phyloP scores from a whole-genome alignment of 257 asterid species.

The Ajuga chamaepitys region DNA sequence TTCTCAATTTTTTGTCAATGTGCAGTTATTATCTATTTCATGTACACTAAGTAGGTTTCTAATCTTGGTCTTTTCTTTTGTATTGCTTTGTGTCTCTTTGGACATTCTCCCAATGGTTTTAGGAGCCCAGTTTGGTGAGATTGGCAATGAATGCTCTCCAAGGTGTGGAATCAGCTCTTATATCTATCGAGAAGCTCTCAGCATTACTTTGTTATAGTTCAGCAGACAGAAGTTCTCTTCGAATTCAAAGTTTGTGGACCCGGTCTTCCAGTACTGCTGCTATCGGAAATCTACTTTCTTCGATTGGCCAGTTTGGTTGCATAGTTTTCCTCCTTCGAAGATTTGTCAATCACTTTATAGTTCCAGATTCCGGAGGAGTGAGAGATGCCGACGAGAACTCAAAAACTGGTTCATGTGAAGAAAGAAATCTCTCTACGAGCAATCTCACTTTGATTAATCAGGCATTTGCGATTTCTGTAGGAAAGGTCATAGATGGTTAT shows the following conservation, averaged over 20 bases:
- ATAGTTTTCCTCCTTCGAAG: slow-evolving; percentile 56
- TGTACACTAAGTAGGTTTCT: not conserved
- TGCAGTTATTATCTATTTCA: not conserved
- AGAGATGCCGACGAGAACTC: slow-evolving; percentile 23
- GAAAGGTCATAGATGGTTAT: slow-evolving; percentile 71
- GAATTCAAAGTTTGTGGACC: slow-evolving; percentile 71
- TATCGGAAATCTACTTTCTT: slow-evolving; percentile 68
- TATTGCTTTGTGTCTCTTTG: slow-evolving; percentile 4
- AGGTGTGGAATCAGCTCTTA: slow-evolving; percentile 79
- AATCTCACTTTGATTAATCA: slow-evolving; percentile 66
- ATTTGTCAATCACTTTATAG: slow-evolving; percentile 57
- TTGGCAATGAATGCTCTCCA: slow-evolving; percentile 84
- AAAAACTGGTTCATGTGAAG: slow-evolving; percentile 22
- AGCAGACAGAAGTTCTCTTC: slow-evolving; percentile 78
- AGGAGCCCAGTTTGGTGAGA: slow-evolving; percentile 93
- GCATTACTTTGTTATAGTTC: slow-evolving; percentile 51
- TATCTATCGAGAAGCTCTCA: slow-evolving; percentile 55
- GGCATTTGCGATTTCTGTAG: slow-evolving; percentile 87
- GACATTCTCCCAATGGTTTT: slow-evolving; percentile 18
- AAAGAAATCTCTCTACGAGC: slow-evolving; percentile 11
- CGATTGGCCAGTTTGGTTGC: slow-evolving; percentile 81
- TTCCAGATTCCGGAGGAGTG: slow-evolving; percentile 31
- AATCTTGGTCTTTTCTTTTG: not conserved
- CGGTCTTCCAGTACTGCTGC: slow-evolving; percentile 72
- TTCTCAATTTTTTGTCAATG: not conserved